Conservation (phyloP, 345 rosid species). For the Arabidopsis arenosa region DNA sequence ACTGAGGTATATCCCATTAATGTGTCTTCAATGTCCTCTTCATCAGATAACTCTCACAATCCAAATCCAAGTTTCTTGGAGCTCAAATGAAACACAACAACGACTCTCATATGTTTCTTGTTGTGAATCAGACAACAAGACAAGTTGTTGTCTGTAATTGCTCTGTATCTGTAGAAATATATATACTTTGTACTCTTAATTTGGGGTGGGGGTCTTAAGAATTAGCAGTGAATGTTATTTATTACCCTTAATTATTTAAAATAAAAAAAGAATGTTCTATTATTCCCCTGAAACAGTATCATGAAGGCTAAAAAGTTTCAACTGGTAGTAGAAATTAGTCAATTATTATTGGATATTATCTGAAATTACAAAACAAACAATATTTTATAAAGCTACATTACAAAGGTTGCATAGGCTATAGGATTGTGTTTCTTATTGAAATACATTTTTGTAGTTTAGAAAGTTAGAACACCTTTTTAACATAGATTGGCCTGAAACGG, state of each 20-base stretch:
- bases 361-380: conserved; percentile 31
- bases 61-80: conserved; percentile 38
- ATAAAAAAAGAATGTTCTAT: conserved; percentile 6
- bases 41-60: conserved; percentile 36
- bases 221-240: conserved; percentile 26
- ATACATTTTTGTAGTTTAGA: not conserved
- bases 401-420: conserved; percentile 40
- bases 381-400: conserved; percentile 34
- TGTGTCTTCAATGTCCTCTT: conserved; percentile 50
- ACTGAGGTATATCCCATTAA: conserved; percentile 81
- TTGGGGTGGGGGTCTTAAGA: conserved; percentile 17
- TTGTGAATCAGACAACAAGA: conserved; percentile 36
- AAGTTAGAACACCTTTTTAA: conserved; percentile 35
- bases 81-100: conserved; percentile 35
- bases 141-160: conserved; percentile 34
- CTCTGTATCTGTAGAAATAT: conserved; percentile 42
- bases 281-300: not conserved
- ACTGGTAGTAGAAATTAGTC: conserved; percentile 15
- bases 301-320: not conserved
- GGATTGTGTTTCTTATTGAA: not conserved
- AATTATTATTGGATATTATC: conserved; percentile 21
- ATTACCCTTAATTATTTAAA: conserved; percentile 24
- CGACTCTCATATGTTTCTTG: conserved; percentile 14
- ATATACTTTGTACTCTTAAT: conserved; percentile 32
- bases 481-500: conserved; percentile 57